These are phyloP conservation scores for Phylloporus sp. DNA, from an alignment of 768 basidiomycete species.

Conservation along the genomic window DNA sequence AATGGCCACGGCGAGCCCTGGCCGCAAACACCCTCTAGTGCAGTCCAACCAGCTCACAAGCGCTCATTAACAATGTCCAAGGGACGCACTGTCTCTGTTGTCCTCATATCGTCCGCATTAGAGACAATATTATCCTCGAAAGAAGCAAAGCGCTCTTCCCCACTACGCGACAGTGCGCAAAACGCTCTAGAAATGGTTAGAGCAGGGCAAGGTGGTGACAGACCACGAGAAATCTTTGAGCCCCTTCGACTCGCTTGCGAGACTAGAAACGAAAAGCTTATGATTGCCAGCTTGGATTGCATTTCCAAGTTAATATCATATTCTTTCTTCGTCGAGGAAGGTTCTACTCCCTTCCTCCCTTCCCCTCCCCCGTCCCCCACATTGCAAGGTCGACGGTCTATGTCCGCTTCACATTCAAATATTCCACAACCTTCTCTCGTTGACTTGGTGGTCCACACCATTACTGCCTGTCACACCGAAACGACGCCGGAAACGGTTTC, in stretches of 20 bases:
- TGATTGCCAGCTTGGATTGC: conserved; percentile 96
- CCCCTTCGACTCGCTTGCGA: conserved; percentile 96
- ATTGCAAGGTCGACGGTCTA: conserved; percentile 39
- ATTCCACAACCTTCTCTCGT: conserved; percentile 73
- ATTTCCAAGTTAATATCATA: conserved; percentile 97
- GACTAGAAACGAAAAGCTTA: conserved; percentile 87
- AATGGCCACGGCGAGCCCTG: conserved; percentile 13
- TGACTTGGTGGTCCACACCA: conserved; percentile 91
- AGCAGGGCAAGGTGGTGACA: conserved; percentile 67
- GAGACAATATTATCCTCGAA: conserved; percentile 84
- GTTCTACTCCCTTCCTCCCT: conserved; percentile 41
- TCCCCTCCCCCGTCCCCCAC: conserved; percentile 79
- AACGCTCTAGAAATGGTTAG: conserved; percentile 80
- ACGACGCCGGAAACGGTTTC: conserved; percentile 87
- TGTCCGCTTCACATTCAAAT: conserved; percentile 44
- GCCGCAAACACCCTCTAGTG: conserved; percentile 20
- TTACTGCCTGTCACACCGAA: conserved; percentile 89
- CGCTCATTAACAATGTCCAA: conserved; percentile 61
- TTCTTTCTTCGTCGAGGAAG: conserved; percentile 86
- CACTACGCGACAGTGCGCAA: conserved; percentile 81
- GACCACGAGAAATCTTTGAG: conserved; percentile 87
- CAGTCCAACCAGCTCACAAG: conserved; percentile 36
- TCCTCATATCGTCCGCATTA: conserved; percentile 79
- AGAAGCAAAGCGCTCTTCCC: conserved; percentile 78
- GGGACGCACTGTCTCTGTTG: conserved; percentile 72